Evolutionary conservation across 495 filamentous ascomycete genomes (phyloP), one percentile per base, ranked within the genome.

Genomic region (Durotheca rogersii): DNA sequence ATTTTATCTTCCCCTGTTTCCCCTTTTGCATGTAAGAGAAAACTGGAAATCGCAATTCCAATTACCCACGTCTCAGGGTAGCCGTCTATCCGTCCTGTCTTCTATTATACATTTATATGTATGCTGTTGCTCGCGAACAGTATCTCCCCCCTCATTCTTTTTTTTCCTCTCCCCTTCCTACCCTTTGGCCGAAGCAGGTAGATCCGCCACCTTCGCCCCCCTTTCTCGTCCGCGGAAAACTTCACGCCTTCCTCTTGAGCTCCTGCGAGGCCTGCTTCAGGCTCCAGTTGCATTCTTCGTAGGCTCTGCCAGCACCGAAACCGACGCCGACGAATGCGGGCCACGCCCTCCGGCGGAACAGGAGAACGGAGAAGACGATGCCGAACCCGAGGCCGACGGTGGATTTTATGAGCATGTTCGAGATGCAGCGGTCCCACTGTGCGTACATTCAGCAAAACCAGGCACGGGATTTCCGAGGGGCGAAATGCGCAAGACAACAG

Each of bases 261-360:
- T 79, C 73, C 47, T 66, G 68, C 7, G 76, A 66, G 19, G 78
- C 78, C 55, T 72, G 70, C 63, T 80, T 80, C 63, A 85, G 70
- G 57, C 75, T 81, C 53, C 62, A 77, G 65, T 90, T 88, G 69
- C 86, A 90, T 67, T 97, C 93, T 70, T 96, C 93, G 79, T 90
- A 97, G 7, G 92, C 94, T 63, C 94, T 83, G 43, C 93, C 93
- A 53, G 91, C 90, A 63, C 93, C 93, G 67, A 99, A 96, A 33
- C 93, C 93, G 34, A 90, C 76, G 43, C 93, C 93, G 58, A 94
- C 82, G 69, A 84, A 91, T 18, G 88, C 94, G 39, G 93, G 93
- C 88, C 93, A 99, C 57, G 92, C 89, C 69, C 93, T 83, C 67
- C 93, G 84, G 79, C 94, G 95, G 82, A 99, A 99, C 18, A 99